These are phyloP conservation scores for Botryobasidium botryosum DNA, from an alignment of 768 basidiomycete species.

Conservation along the genomic window DNA sequence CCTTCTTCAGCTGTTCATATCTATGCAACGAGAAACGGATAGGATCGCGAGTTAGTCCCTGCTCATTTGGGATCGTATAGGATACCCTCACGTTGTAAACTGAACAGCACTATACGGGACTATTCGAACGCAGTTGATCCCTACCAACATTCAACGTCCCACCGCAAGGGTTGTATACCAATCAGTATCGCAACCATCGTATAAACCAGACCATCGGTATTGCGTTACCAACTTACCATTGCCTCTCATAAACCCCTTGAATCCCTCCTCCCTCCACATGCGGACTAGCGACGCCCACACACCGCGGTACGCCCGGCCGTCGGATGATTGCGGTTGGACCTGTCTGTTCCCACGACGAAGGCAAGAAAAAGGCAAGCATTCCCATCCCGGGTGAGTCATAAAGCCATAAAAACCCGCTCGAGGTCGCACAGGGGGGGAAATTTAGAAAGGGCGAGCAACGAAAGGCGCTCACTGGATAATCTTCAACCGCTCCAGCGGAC, in stretches of 20 bases:
- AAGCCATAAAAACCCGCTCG: too few relatives aligned
- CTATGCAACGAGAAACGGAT: too few relatives aligned
- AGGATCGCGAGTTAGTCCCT: too few relatives aligned
- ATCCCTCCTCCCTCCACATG: slow-evolving; percentile 91
- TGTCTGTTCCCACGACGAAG: slow-evolving; percentile 37
- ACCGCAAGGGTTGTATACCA: slow-evolving; percentile 6
- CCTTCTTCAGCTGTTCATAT: slow-evolving; percentile 85
- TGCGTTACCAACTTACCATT: slow-evolving; percentile 77
- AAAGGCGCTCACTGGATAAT: slow-evolving; percentile 70
- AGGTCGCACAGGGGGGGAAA: too few relatives aligned
- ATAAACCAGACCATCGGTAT: too few relatives aligned
- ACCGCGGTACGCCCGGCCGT: slow-evolving; percentile 56
- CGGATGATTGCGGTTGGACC: slow-evolving; percentile 52
- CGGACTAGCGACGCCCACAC: slow-evolving; percentile 70
- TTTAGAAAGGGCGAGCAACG: slow-evolving; percentile 5
- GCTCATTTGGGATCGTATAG: too few relatives aligned
- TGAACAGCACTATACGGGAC: slow-evolving; percentile 58
- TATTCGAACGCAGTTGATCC: slow-evolving; percentile 77
- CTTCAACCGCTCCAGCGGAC: slow-evolving; percentile 82
- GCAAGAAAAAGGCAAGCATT: neutral
- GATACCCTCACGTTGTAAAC: slow-evolving; percentile 22
- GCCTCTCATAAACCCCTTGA: slow-evolving; percentile 84
- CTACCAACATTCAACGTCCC: too few relatives aligned
- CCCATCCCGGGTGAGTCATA: too few relatives aligned
- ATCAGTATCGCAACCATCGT: slow-evolving; percentile 12